These are phyloP conservation scores for Avena sativa DNA, from an alignment of 176 grass and related monocot genomes.

Conservation along the genomic window DNA sequence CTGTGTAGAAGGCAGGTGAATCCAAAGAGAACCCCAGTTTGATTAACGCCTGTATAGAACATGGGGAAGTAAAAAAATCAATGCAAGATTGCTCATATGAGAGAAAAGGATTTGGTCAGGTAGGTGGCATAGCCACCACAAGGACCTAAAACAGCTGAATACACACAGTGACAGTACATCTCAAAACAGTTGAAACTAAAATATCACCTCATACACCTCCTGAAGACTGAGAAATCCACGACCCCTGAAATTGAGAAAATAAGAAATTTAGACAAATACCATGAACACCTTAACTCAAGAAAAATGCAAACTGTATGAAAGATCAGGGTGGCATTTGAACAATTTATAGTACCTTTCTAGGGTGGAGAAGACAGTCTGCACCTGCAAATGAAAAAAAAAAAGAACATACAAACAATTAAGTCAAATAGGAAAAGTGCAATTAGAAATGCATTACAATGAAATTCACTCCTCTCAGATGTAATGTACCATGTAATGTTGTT, in stretches of 20 bases:
- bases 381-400: slow-evolving; percentile 54
- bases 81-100: background rate
- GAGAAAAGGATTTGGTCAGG: background rate
- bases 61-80: background rate
- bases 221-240: slow-evolving; percentile 81
- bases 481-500: background rate
- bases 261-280: slow-evolving; percentile 1
- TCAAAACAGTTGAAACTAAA: slow-evolving; percentile 26
- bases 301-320: background rate
- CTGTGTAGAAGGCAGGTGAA: slow-evolving; percentile 48
- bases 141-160: background rate
- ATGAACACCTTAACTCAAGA: background rate
- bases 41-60: slow-evolving; percentile 52
- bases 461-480: background rate
- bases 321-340: background rate
- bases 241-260: slow-evolving; percentile 49
- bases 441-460: background rate
- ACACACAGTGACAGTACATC: background rate
- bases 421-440: background rate
- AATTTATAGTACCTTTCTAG: slow-evolving; percentile 67
- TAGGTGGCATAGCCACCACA: background rate
- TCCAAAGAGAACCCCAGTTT: slow-evolving; percentile 46
- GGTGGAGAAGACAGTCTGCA: slow-evolving; percentile 67
- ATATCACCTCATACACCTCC: slow-evolving; percentile 72
- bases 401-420: background rate